Base-by-base conservation (phyloP, 78 protist species). In the Dictyostelium citrinum region DNA sequence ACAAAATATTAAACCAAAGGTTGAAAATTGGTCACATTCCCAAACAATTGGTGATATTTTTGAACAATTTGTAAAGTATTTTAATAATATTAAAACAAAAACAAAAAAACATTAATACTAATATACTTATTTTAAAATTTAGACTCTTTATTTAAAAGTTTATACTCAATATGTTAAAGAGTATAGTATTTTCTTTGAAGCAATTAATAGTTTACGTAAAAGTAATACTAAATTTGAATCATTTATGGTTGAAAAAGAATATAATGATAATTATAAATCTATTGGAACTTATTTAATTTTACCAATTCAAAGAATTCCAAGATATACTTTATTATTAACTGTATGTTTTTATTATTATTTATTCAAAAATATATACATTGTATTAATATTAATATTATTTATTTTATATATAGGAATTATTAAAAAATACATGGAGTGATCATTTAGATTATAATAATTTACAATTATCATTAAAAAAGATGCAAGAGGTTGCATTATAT, bases 271-370 rank as follows among this genome's bases (percentile, higher is more conserved):
- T 45, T 77, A 37, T 22, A 76, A 79, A 88, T 49, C 81, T 5
- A 68, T 88, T 71, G 83, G 81, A 29, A 58, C 82, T 33, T 88
- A 88, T 78, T 78, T 91, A 41, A 91, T 91, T 61, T 45, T 72
- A 55, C 95, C 95, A 68, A 83, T 91, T 41, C 95, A 91, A 55
- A 70, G 95, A 60, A 91, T 91, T 60, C 95, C 95, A 51, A 91
- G 95, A 84, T 91, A 91, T 58, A 91, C 91, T 33, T 29, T 81
- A n/a, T 58, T 78, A 51, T 70, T 78, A 55, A 80, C 85, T 45
- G 81, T 70, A 90, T 16, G 75, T 84, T 29, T 12, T 49, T 45
- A 49, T 49, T 49, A 49, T 12, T 45, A 45, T 0, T 45, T 8
- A 45, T 45, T 45, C n/a, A n/a, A n/a, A n/a, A n/a, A n/a, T n/a